Evolutionary conservation across 768 basidiomycete species (phyloP), one percentile per base, ranked within the genome.

Genomic region (Hygrocybe coccinea): DNA sequence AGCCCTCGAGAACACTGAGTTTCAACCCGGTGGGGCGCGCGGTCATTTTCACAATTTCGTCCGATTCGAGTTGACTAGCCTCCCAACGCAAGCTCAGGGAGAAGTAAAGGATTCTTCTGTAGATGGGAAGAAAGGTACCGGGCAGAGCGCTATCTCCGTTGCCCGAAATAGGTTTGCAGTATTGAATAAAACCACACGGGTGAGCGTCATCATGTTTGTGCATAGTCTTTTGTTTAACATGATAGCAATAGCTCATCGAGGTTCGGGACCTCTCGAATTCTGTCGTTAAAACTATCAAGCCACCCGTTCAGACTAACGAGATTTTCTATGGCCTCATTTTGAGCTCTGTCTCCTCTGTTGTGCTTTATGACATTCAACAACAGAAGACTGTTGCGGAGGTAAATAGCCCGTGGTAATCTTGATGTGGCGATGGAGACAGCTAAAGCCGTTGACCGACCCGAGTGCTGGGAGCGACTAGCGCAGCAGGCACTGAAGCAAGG

Each of bases 21-120:
- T 98, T 89, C 78, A 98, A 99, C 73, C 95, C 95, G 10, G 95
- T 94, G 21, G 97, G 98, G 70, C 80, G 90, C n/a, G n/a, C n/a
- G n/a, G n/a, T n/a, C n/a, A n/a, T n/a, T n/a, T n/a, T n/a, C n/a
- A n/a, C n/a, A n/a, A 89, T 87, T 54, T 85, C 87, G 41, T 93
- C 94, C 15, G 97, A 52, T 99, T 86, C 69, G 97, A 99, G 71
- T 71, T 99, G 62, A 82, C 91, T 37, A 75, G 79, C 29, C 73
- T 99, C 29, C 94, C 95, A 69, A 83, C 76, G 74, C 85, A 75
- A 38, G 74, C 78, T 9, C 79, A 82, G 44, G 87, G 87, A 17
- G 92, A 97, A 60, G 78, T 95, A 56, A 92, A 91, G 68, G 95
- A 99, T 69, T 91, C 89, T 0, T 87, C 90, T 21, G 80, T 86